Base-by-base conservation (phyloP, 2,329 filamentous ascomycete species). In the Alternaria ventricosa region DNA sequence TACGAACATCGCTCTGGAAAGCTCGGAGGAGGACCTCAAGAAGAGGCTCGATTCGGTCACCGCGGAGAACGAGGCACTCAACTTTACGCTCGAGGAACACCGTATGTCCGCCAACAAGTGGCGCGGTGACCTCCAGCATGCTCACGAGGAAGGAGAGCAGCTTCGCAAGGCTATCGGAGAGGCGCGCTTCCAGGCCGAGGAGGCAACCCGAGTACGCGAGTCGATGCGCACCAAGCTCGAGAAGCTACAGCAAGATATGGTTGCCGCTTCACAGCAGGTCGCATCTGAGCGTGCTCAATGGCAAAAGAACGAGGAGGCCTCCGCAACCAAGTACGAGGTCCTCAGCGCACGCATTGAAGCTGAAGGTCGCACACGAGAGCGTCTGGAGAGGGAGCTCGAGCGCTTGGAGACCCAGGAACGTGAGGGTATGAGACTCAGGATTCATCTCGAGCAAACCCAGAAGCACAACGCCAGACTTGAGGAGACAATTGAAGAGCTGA, bases 211-310 rank as follows among this genome's bases (percentile, higher is more conserved):
- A 67, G 87, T 96, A 63, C 90, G 94, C 61, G 93, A 97, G 77
- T 89, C 87, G 64, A 94, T 96, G 87, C 90, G 93, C 69, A 85
- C 85, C 77, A 97, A 96, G 80, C 92, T 97, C 74, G 88, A 95
- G 71, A 89, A 89, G 63, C 84, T 99, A 43, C 94, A 98, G 80
- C 88, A 93, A 67, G 93, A 97, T 71, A 95, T 98, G 90, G 87
- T 89, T 30, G 85, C 85, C 60, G 92, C 93, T 53, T 90, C 92
- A 57, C 88, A 89, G 50, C 91, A 97, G 65, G 89, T 97, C 65
- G 89, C 91, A 22, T 89, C 92, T 72, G 94, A 98, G 76, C 95
- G 94, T 76, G 89, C 91, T 28, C 86, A 87, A 36, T 94, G 92
- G 82, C 88, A 89, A 72, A 91, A 92, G 81, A 91, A 82, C 61